Evolutionary conservation across 1,139 yeast genomes (phyloP), one percentile per base, ranked within the genome.

Genomic region (Magnusiomyces tetraspermus): DNA sequence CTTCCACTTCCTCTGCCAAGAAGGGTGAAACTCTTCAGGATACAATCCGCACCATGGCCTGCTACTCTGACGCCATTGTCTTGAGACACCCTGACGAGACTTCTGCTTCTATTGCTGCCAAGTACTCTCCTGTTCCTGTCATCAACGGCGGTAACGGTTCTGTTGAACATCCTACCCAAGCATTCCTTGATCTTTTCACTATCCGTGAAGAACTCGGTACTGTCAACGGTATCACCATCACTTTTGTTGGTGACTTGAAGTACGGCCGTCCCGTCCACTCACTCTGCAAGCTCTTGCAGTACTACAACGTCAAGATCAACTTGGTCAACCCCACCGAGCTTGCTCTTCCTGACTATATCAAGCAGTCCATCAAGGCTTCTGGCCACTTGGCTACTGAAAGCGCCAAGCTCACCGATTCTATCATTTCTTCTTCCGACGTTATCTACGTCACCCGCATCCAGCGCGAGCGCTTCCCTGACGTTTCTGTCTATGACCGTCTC

Each of bases 211-310:
- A 94, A 74, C 78, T 94, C 61, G 99, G 99, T 69, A 88, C 97
- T 55, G 97, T 94, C 51, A 94, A 94, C 68, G 97, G 97, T 68
- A 85, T 94, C 66, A 89, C 96, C 47, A 94, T 94, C 60, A 94
- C 99, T 8, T 94, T 94, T 71, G 90, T 94, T 96, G 99, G 99
- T 67, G 99, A 94, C 69, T 80, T 94, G 78, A 88, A 88, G 71
- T 87, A 88, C 67, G 98, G 99, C 56, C 85, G 99, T 76, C 96
- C 99, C 60, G 97, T 94, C 51, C 99, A 94, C 74, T 92, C 98
- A 17, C 80, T 94, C 69, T 87, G 94, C 70, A 85, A 88, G 70
- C 76, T 94, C 69, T 80, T 94, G 68, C 83, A 84, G 67, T 94
- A 85, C 70, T 94, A 92, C 75, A 92, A 88, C 67, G 97, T 92